These are phyloP conservation scores for Aspergillus candidus DNA, from an alignment of 2,329 filamentous ascomycete genomes.

Conservation along the genomic window DNA sequence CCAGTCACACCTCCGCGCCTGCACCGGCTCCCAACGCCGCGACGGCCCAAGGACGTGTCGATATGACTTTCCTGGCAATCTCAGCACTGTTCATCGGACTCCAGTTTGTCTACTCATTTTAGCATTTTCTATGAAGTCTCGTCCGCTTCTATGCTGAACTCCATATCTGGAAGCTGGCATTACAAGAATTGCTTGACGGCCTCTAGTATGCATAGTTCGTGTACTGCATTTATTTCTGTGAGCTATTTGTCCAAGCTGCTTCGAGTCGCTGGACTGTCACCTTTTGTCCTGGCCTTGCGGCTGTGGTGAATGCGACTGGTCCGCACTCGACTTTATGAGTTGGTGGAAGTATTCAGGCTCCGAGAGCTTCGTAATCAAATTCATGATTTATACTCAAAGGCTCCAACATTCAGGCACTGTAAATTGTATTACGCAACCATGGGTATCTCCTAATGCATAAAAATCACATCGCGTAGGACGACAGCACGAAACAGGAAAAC, in stretches of 20 bases:
- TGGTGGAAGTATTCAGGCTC: background rate
- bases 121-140: too few relatives aligned
- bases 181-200: too few relatives aligned
- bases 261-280: too few relatives aligned
- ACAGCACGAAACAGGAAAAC: slow-evolving; percentile 4
- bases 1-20: slow-evolving; percentile 1
- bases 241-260: too few relatives aligned
- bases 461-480: slow-evolving; percentile 13
- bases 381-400: background rate
- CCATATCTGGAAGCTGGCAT: too few relatives aligned
- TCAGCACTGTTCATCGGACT: slow-evolving; percentile 1
- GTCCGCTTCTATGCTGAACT: too few relatives aligned
- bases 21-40: slow-evolving; percentile 18
- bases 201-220: too few relatives aligned
- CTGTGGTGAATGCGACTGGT: too few relatives aligned
- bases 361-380: background rate
- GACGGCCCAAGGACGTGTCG: background rate
- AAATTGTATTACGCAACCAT: slow-evolving; percentile 13
- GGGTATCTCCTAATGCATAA: slow-evolving; percentile 23
- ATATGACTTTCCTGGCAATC: slow-evolving; percentile 4
- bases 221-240: too few relatives aligned
- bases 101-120: background rate
- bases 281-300: too few relatives aligned
- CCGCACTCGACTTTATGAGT: too few relatives aligned
- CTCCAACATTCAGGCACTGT: slow-evolving; percentile 5